These are phyloP conservation scores for Aureobasidium sp. DNA, from an alignment of 2,329 filamentous ascomycete species.

Conservation along the genomic window DNA sequence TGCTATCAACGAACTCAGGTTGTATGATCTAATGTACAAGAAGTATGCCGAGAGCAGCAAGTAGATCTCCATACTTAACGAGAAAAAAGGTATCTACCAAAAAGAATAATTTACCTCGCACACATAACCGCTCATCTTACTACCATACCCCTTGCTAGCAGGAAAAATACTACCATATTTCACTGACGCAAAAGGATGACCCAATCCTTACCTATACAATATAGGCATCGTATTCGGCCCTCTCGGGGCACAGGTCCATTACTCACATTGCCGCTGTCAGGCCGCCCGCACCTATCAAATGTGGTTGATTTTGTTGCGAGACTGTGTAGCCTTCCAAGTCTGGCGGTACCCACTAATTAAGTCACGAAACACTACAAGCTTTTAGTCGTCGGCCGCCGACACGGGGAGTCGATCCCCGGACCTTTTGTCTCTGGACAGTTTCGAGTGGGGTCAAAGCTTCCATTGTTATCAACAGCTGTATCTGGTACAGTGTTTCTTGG, in stretches of 20 bases:
- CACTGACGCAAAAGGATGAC: background rate
- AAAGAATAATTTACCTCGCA: no score
- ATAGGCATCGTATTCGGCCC: background rate
- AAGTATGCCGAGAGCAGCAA: constrained; percentile 13
- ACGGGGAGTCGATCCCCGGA: background rate
- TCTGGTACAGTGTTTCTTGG: no score
- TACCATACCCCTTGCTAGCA: no score
- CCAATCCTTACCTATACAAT: background rate
- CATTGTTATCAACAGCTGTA: no score
- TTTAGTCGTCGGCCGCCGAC: background rate
- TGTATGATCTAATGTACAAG: constrained; percentile 24
- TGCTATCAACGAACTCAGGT: constrained; percentile 32
- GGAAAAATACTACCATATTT: no score
- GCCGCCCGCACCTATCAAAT: no score
- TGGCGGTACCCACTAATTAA: no score
- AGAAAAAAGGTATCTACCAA: background rate
- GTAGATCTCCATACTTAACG: background rate
- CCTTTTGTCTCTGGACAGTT: background rate
- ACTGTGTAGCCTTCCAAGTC: background rate
- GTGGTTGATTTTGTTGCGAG: background rate
- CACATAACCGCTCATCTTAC: no score
- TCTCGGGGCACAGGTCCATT: background rate
- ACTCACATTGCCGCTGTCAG: background rate
- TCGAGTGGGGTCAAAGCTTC: no score
- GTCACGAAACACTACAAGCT: background rate